phyloP scores from a whole-genome alignment of 2,329 filamentous ascomycete genomes.

The Colletotrichum salicis region DNA sequence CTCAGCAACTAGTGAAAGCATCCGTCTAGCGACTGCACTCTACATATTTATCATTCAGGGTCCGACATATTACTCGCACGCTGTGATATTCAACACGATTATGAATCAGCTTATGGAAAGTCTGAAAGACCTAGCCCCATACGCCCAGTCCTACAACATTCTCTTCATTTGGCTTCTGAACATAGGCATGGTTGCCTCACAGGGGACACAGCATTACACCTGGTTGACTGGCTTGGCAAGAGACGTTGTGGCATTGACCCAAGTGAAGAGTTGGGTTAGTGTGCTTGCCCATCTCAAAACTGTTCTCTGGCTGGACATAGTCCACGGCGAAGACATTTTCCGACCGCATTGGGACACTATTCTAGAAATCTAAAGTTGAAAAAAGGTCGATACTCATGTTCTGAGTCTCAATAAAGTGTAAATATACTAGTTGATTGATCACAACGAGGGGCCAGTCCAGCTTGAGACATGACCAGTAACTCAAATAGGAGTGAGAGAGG shows the following conservation, averaged over 20 bases:
- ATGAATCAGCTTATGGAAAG: constrained; percentile 45
- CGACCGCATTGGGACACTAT: constrained; percentile 42
- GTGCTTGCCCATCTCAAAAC: constrained; percentile 35
- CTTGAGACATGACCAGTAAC: no score
- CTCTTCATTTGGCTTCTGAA: constrained; percentile 55
- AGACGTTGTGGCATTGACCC: neutral
- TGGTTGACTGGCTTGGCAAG: constrained; percentile 45
- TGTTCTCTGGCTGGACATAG: constrained; percentile 45
- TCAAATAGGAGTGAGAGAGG: no score
- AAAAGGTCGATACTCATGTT: no score
- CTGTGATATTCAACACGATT: constrained; percentile 49
- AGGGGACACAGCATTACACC: constrained; percentile 40
- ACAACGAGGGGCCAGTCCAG: no score
- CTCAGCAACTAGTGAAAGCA: constrained; percentile 49
- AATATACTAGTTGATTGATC: no score
- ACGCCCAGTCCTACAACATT: constrained; percentile 36
- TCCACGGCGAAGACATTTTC: constrained; percentile 38
- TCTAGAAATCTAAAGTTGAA: neutral
- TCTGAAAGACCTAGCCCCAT: constrained; percentile 40
- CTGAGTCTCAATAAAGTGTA: no score
- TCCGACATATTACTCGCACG: constrained; percentile 66
- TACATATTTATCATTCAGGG: constrained; percentile 66
- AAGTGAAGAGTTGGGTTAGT: constrained; percentile 24
- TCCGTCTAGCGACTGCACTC: constrained; percentile 59
- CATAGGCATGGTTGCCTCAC: constrained; percentile 51